Percentiles rank a stretch among this genome's conserved stretches.
These are phyloP conservation scores for Fomitiporia mediterranea DNA, from an alignment of 1,284 basidiomycete genomes.

Conservation along the genomic window DNA sequence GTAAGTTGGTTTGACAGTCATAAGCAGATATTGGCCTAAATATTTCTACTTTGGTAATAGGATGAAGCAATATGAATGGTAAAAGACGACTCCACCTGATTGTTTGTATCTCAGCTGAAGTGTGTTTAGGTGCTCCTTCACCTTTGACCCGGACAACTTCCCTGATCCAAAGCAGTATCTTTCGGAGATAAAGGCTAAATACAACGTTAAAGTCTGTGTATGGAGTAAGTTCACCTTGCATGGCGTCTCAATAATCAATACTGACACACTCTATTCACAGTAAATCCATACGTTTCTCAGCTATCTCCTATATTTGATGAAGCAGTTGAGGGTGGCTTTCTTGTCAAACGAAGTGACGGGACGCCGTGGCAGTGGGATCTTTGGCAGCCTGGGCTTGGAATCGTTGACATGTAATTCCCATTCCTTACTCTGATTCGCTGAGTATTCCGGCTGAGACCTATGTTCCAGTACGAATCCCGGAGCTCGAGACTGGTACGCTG, in stretches of 20 bases:
- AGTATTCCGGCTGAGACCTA: no score
- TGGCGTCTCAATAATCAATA: conserved; percentile 1
- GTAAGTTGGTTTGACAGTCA: no score
- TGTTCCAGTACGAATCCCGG: conserved; percentile 71
- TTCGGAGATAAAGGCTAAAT: conserved; percentile 60
- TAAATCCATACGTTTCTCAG: conserved; percentile 68
- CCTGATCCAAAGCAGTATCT: conserved; percentile 67
- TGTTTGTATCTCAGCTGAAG: background rate
- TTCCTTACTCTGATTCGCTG: no score
- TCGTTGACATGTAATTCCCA: conserved; percentile 70
- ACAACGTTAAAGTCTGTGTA: conserved; percentile 67
- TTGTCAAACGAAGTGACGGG: conserved; percentile 66
- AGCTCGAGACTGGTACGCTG: conserved; percentile 62
- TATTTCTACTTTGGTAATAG: background rate
- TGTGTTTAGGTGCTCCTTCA: conserved; percentile 59
- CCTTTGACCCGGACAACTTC: conserved; percentile 72
- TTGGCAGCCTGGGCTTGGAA: conserved; percentile 68
- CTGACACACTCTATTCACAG: conserved; percentile 30
- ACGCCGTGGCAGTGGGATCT: conserved; percentile 76
- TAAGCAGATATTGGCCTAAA: no score
- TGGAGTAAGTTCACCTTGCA: conserved; percentile 49
- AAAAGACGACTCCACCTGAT: no score
- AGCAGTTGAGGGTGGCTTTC: conserved; percentile 59
- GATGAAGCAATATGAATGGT: conserved; percentile 77
- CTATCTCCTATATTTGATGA: conserved; percentile 67